A percentile compares a stretch with the other conserved stretches of the same genome.
Conservation (phyloP, 805 yeast genomes). For the Cyberlindnera bimundalis region DNA sequence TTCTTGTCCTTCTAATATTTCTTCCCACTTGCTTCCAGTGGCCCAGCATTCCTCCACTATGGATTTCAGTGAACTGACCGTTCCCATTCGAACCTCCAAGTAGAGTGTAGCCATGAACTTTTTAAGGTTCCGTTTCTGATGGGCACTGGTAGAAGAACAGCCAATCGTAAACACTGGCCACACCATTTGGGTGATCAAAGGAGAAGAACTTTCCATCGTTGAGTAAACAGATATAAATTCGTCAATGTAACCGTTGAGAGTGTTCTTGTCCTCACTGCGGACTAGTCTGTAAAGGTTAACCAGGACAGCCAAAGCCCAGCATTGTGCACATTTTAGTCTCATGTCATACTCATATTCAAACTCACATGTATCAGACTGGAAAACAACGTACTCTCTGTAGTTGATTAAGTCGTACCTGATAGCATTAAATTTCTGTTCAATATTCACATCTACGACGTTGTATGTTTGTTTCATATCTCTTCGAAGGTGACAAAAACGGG, state of each 20-base stretch:
- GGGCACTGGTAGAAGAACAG: conserved; percentile 37
- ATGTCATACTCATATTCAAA: conserved; percentile 39
- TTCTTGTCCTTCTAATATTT: conserved; percentile 38
- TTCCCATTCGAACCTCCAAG: conserved; percentile 52
- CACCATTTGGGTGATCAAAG: conserved; percentile 57
- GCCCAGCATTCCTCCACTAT: conserved; percentile 46
- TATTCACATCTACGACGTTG: conserved; percentile 11
- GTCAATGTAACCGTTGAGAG: conserved; percentile 32
- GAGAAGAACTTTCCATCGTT: conserved; percentile 42
- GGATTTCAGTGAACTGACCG: conserved; percentile 40
- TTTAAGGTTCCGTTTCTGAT: conserved; percentile 31
- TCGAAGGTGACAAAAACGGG: conserved; percentile 40
- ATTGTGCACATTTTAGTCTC: conserved; percentile 50
- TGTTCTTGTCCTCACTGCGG: conserved; percentile 29
- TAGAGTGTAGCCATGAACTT: conserved; percentile 41
- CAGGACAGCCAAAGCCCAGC: conserved; percentile 46
- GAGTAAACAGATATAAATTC: conserved; percentile 49
- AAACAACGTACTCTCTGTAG: conserved; percentile 46
- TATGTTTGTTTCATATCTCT: conserved; percentile 24
- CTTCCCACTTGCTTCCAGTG: conserved; percentile 40
- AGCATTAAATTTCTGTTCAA: conserved; percentile 29
- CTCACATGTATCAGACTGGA: conserved; percentile 16
- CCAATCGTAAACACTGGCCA: conserved; percentile 57
- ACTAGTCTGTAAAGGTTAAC: conserved; percentile 33
- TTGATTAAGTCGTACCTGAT: conserved; percentile 36